phyloP scores from a whole-genome alignment of 2,329 filamentous ascomycete species.

The Cercospora sp. region DNA sequence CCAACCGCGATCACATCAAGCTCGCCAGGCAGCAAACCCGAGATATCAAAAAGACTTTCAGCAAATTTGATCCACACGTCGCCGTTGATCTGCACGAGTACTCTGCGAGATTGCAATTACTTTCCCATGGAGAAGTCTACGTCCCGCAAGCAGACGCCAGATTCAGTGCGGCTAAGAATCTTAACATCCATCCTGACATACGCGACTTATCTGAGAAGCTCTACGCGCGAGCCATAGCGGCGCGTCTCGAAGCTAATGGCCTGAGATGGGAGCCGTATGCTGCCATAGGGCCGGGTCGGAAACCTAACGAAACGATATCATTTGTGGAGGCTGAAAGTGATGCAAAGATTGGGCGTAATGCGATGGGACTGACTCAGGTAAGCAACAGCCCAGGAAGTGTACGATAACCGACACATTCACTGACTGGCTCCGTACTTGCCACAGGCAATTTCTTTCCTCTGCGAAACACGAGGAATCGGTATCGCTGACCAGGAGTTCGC shows the following conservation, averaged over 20 bases:
- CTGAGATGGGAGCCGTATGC: conserved; percentile 41
- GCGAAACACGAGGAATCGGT: conserved; percentile 41
- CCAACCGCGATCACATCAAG: conserved; percentile 42
- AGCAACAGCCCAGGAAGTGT: not conserved
- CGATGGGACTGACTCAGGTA: conserved; percentile 37
- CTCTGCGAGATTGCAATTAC: conserved; percentile 28
- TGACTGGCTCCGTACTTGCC: not conserved
- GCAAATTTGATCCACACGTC: conserved; percentile 38
- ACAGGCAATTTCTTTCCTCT: conserved; percentile 41
- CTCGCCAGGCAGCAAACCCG: conserved; percentile 40
- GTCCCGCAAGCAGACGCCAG: conserved; percentile 40
- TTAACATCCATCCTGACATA: conserved; percentile 40
- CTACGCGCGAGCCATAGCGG: conserved; percentile 39
- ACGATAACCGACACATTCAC: not conserved
- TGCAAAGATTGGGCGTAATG: conserved; percentile 42
- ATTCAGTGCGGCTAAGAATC: conserved; percentile 41
- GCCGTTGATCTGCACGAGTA: conserved; percentile 43
- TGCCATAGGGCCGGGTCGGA: conserved; percentile 23
- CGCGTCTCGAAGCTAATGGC: conserved; percentile 31
- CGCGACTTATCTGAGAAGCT: conserved; percentile 38
- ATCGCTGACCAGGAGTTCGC: conserved; percentile 41
- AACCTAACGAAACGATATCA: conserved; percentile 31
- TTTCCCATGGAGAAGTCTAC: conserved; percentile 34
- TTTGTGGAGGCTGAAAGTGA: conserved; percentile 41
- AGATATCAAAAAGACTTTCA: conserved; percentile 39